Conservation (phyloP, 2,329 filamentous ascomycete species). For the Ascosphaera pollenicola region DNA sequence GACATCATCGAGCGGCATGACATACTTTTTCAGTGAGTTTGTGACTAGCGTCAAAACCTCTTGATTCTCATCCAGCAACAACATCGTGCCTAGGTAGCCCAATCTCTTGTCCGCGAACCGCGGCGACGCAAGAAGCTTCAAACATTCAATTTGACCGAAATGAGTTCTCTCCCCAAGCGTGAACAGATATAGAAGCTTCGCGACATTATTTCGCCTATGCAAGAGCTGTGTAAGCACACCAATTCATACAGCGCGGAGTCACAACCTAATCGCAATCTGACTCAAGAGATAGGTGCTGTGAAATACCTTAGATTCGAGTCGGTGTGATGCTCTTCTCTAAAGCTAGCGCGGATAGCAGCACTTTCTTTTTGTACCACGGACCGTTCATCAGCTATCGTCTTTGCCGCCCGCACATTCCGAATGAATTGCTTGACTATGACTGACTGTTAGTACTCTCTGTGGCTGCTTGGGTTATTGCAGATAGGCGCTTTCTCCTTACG, state of each 20-base stretch:
- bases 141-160: slow-evolving; percentile 97
- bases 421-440: slow-evolving; percentile 93
- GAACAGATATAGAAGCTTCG: slow-evolving; percentile 94
- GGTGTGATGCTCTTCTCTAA: slow-evolving; percentile 87
- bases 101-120: slow-evolving; percentile 95
- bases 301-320: slow-evolving; percentile 73
- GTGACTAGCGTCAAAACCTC: slow-evolving; percentile 94
- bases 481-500: slow-evolving; percentile 21
- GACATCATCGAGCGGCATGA: slow-evolving; percentile 2
- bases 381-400: slow-evolving; percentile 96
- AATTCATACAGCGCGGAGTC: no score
- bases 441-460: slow-evolving; percentile 10
- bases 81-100: slow-evolving; percentile 87
- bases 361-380: slow-evolving; percentile 99
- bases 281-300: slow-evolving; percentile 2
- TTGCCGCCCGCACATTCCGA: slow-evolving; percentile 92
- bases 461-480: slow-evolving; percentile 7
- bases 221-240: no score
- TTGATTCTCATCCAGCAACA: slow-evolving; percentile 93
- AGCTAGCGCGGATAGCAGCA: slow-evolving; percentile 89
- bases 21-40: slow-evolving; percentile 91
- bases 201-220: slow-evolving; percentile 86
- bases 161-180: slow-evolving; percentile 93
- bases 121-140: slow-evolving; percentile 89
- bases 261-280: no score